Evolutionary conservation across 75 land plant species (phyloP).

Genomic region (Adiantum capillusveneris): DNA sequence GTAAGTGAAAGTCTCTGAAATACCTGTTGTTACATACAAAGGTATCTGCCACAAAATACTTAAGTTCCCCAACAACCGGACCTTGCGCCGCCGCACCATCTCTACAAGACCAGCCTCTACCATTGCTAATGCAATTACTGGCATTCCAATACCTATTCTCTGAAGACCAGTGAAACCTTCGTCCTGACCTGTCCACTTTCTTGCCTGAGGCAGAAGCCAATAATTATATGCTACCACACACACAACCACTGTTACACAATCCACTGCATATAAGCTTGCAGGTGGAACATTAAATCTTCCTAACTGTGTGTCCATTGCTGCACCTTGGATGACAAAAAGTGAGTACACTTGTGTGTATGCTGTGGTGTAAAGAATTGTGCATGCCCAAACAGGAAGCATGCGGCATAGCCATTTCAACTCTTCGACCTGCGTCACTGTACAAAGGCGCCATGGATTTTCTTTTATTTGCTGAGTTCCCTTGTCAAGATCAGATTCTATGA

Average conservation of each 20-base stretch:
- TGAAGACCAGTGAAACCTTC: conserved; percentile 15
- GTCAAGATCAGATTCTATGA: conserved; percentile 7
- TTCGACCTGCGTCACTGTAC: conserved; percentile 63
- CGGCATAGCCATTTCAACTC: conserved; percentile 48
- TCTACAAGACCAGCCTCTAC: conserved; percentile 9
- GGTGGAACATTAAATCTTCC: conserved; percentile 70
- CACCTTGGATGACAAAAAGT: conserved; percentile 72
- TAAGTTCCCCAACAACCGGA: neutral
- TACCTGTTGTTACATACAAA: neutral
- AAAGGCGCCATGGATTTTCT: conserved; percentile 40
- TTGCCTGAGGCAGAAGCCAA: conserved; percentile 8
- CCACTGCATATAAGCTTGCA: conserved; percentile 49
- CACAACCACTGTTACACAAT: conserved; percentile 29
- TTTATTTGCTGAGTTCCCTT: neutral
- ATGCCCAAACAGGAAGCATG: conserved; percentile 46
- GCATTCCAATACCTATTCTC: conserved; percentile 20
- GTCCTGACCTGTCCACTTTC: conserved; percentile 5
- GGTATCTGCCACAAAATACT: neutral
- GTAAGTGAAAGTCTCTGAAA: conserved; percentile 4
- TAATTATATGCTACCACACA: conserved; percentile 20
- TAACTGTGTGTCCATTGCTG: conserved; percentile 57
- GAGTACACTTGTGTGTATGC: conserved; percentile 63
- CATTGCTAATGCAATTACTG: conserved; percentile 13
- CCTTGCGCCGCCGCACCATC: neutral
- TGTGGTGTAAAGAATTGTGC: conserved; percentile 45